Base-by-base conservation (phyloP, 2,329 filamentous ascomycete genomes). In the Verticillium isaacii region DNA sequence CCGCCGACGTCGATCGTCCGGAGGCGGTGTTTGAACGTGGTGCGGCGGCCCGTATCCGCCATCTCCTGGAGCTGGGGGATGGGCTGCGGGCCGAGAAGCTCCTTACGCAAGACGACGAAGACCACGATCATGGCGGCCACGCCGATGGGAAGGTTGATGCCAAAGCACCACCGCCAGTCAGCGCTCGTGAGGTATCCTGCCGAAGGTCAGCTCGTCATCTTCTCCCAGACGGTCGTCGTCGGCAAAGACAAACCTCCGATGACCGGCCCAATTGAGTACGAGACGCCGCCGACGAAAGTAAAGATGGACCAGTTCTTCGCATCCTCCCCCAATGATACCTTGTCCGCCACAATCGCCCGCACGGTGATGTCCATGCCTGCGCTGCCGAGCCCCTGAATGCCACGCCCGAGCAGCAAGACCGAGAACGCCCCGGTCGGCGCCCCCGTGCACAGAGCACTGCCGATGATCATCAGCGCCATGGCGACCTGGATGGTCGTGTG, bases 111-210 rank as follows among this genome's bases (percentile, higher is more conserved):
- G 37, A 89, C 66, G 60, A 87, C 72, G 67, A 84, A 83, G 58
- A 85, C 77, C 50, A 85, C 62, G n/a, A 82, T 57, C 39, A 88
- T 76, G 6, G 80, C 82, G 23, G 82, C 66, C 3, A 79, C 74
- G 1, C 76, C 80, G 52, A 88, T 78, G 17, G 85, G 85, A n/a
- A 87, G 76, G 63, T 84, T 85, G 60, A 89, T 80, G 41, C 81
- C 85, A 69, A 90, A 90, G 68, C 85, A 87, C 80, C 88, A 90
- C 58, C 87, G 76, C 87, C 88, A 90, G 65, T 79, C 81, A 4
- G 78, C 73, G 39, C 77, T 74, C 23, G 83, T 83, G 14, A 87
- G 75, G 62, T 83, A 84, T 0, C 80, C 73, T 75, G 23, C 0
- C 3, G 15, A 32, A 2, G 23, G 15, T 23, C 11, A 57, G 32